Percentiles rank a stretch among this genome's conserved stretches.
phyloP scores from a whole-genome alignment of 2,329 filamentous ascomycete genomes.

The Beauveria asiatica region DNA sequence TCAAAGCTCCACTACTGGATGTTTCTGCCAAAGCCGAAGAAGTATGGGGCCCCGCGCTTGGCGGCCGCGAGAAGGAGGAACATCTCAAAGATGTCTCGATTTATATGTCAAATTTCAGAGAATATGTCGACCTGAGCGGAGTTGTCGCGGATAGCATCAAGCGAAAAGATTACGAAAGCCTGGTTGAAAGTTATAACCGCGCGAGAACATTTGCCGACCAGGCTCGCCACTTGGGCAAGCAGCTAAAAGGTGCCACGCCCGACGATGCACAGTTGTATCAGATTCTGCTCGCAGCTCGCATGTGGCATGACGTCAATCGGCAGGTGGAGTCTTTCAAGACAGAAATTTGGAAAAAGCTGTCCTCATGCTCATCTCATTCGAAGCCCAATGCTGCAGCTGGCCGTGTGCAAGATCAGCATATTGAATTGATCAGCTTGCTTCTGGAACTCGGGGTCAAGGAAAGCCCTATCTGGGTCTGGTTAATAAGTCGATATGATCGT shows the following conservation, averaged over 20 bases:
- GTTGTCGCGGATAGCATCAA: slow-evolving; percentile 77
- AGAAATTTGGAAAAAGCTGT: slow-evolving; percentile 77
- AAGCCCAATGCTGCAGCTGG: slow-evolving; percentile 39
- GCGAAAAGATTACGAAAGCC: slow-evolving; percentile 77
- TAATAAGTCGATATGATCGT: slow-evolving; percentile 80
- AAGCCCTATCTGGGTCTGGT: slow-evolving; percentile 95
- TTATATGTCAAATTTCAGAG: slow-evolving; percentile 69
- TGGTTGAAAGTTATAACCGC: slow-evolving; percentile 78
- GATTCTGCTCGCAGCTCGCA: slow-evolving; percentile 77
- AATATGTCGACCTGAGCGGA: slow-evolving; percentile 73
- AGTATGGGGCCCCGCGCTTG: slow-evolving; percentile 90
- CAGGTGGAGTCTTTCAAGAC: slow-evolving; percentile 83
- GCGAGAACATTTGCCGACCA: slow-evolving; percentile 78
- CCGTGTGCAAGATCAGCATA: slow-evolving; percentile 68
- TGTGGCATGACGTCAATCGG: slow-evolving; percentile 90
- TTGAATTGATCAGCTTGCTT: slow-evolving; percentile 81
- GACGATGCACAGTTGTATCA: slow-evolving; percentile 76
- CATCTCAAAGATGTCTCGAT: slow-evolving; percentile 69
- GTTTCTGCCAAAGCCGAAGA: slow-evolving; percentile 92
- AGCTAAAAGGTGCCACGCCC: slow-evolving; percentile 45
- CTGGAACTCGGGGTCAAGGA: slow-evolving; percentile 93
- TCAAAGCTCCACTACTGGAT: slow-evolving; percentile 80
- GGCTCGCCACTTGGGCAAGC: slow-evolving; percentile 59
- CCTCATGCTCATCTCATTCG: slow-evolving; percentile 53
- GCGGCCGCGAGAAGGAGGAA: slow-evolving; percentile 85